Percentiles rank a stretch among this genome's conserved stretches.
Conservation (phyloP, 2,329 filamentous ascomycete genomes). For the Curvularia eragrostidis region DNA sequence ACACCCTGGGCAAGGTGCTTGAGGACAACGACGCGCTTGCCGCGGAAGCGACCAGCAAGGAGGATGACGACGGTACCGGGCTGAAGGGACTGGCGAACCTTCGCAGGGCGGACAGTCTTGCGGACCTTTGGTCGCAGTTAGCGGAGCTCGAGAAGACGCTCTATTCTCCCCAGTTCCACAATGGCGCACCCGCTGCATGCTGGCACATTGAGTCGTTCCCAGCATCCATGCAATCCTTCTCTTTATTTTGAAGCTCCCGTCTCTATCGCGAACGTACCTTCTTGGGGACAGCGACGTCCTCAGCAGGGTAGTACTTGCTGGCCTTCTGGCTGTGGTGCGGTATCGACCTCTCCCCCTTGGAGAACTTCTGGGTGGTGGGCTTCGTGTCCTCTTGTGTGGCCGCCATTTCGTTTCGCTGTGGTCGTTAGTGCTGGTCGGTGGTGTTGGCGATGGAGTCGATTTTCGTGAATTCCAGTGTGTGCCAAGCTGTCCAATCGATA, state of each 20-base stretch:
- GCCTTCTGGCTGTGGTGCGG: slow-evolving; percentile 89
- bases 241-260: slow-evolving; percentile 22
- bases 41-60: slow-evolving; percentile 98
- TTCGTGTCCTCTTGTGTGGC: slow-evolving; percentile 45
- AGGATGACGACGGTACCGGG: slow-evolving; percentile 98
- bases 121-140: slow-evolving; percentile 70
- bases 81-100: slow-evolving; percentile 86
- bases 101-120: slow-evolving; percentile 89
- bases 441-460: slow-evolving; percentile 22
- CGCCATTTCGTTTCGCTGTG: slow-evolving; percentile 72
- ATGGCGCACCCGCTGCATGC: slow-evolving; percentile 12
- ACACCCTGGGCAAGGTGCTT: slow-evolving; percentile 98
- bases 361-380: slow-evolving; percentile 85
- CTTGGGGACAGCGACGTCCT: slow-evolving; percentile 87
- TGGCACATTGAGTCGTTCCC: slow-evolving; percentile 8
- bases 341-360: slow-evolving; percentile 92
- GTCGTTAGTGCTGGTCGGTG: slow-evolving; percentile 38
- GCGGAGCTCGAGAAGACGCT: slow-evolving; percentile 27
- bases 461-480: slow-evolving; percentile 24
- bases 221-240: slow-evolving; percentile 21
- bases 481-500: slow-evolving; percentile 23
- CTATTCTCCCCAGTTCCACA: slow-evolving; percentile 2
- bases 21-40: slow-evolving; percentile 99
- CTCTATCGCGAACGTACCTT: slow-evolving; percentile 74
- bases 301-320: slow-evolving; percentile 98